phyloP scores from a whole-genome alignment of 352 stramenopile species.

The Thraustochytrium striatum region DNA sequence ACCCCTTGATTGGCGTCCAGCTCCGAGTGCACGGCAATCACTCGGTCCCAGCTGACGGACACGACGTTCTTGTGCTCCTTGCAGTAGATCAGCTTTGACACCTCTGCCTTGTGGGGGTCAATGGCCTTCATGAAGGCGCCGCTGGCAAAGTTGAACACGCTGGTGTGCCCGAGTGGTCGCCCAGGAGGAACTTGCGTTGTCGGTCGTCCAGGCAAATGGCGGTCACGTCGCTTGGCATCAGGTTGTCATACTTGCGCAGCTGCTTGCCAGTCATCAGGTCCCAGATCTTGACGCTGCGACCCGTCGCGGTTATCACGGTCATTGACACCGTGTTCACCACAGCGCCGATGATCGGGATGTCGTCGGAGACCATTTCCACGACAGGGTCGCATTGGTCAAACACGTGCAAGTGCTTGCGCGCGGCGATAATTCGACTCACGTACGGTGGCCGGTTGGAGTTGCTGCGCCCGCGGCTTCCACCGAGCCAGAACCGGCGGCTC shows the following conservation, averaged over 20 bases:
- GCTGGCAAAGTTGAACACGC: slow-evolving; percentile 77
- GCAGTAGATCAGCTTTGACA: slow-evolving; percentile 71
- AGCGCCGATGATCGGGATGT: slow-evolving; percentile 35
- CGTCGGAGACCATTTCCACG: slow-evolving; percentile 42
- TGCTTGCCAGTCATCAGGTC: slow-evolving; percentile 49
- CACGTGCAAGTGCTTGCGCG: slow-evolving; percentile 6
- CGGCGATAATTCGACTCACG: slow-evolving; percentile 41
- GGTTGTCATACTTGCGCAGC: slow-evolving; percentile 36
- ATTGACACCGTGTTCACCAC: slow-evolving; percentile 3
- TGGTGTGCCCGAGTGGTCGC: slow-evolving; percentile 70
- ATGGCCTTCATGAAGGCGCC: slow-evolving; percentile 76
- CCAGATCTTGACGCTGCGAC: slow-evolving; percentile 50
- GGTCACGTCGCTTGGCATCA: slow-evolving; percentile 61
- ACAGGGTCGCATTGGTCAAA: slow-evolving; percentile 51
- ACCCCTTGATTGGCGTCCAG: slow-evolving; percentile 69
- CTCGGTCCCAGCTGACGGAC: slow-evolving; percentile 70
- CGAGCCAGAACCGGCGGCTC: too few species aligned
- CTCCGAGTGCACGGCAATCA: slow-evolving; percentile 74
- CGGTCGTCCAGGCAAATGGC: slow-evolving; percentile 70
- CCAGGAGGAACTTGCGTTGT: slow-evolving; percentile 76
- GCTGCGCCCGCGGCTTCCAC: too few species aligned
- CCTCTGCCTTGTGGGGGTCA: slow-evolving; percentile 64
- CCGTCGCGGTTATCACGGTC: slow-evolving; percentile 47
- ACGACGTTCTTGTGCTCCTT: slow-evolving; percentile 74
- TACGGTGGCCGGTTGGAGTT: slow-evolving; percentile 6